phyloP scores from a whole-genome alignment of 352 stramenopile species.

The Phytophthora uliginosa region DNA sequence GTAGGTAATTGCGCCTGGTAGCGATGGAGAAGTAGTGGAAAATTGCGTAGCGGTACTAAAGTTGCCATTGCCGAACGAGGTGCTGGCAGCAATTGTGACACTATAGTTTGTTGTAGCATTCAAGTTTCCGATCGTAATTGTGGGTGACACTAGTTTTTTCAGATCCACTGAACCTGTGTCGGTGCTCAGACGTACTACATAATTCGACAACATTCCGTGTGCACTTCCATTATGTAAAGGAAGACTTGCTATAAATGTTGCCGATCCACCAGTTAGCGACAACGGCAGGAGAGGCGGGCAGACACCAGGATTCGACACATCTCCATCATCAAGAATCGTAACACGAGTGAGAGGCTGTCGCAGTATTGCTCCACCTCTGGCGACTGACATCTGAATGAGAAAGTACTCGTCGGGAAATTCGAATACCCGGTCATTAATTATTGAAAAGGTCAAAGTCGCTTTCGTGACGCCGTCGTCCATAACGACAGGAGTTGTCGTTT shows the following conservation, averaged over 20 bases:
- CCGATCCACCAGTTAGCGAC: slow-evolving; percentile 51
- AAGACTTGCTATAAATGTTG: slow-evolving; percentile 36
- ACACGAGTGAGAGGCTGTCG: slow-evolving; percentile 25
- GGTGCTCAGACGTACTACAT: slow-evolving; percentile 45
- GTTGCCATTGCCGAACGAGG: slow-evolving; percentile 32
- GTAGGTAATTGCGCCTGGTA: slow-evolving; percentile 37
- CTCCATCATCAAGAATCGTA: slow-evolving; percentile 68
- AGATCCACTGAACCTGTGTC: slow-evolving; percentile 20
- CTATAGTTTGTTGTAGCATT: slow-evolving; percentile 45
- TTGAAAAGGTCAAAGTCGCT: slow-evolving; percentile 49
- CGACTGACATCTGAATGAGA: slow-evolving; percentile 41
- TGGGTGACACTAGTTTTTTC: slow-evolving; percentile 9
- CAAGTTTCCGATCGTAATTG: slow-evolving; percentile 42
- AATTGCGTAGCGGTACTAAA: slow-evolving; percentile 52
- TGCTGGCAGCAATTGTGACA: slow-evolving; percentile 52
- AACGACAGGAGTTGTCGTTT: slow-evolving; percentile 24
- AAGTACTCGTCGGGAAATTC: slow-evolving; percentile 66
- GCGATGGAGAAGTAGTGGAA: slow-evolving; percentile 46
- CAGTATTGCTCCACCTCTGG: slow-evolving; percentile 37
- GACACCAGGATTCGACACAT: slow-evolving; percentile 47
- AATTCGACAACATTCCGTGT: slow-evolving; percentile 39
- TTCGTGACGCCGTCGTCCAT: slow-evolving; percentile 55
- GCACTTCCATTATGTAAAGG: slow-evolving; percentile 67
- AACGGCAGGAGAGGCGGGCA: slow-evolving; percentile 31
- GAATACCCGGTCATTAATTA: slow-evolving; percentile 71